Evolutionary conservation across 768 basidiomycete genomes (phyloP).

Genomic region (Collybia sp.): DNA sequence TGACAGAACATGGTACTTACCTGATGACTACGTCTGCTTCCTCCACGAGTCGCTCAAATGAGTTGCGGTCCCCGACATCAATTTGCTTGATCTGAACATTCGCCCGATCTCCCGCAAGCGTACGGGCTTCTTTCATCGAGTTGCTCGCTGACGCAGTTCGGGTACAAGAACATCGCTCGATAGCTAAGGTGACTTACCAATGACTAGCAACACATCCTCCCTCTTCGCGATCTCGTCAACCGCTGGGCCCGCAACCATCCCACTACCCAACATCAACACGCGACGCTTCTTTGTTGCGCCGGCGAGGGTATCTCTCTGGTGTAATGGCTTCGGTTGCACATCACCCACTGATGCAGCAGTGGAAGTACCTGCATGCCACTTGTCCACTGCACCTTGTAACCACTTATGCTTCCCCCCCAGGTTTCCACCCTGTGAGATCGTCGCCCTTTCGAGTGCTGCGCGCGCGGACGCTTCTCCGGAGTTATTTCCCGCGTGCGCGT

Average conservation of each 20-base stretch:
- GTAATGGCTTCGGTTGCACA: not conserved
- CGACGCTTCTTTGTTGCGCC: slow-evolving; percentile 42
- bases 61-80: slow-evolving; percentile 48
- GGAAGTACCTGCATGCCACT: slow-evolving; percentile 25
- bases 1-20: slow-evolving; percentile 29
- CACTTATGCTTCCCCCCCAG: slow-evolving; percentile 51
- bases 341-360: not conserved
- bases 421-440: slow-evolving; percentile 56
- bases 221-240: slow-evolving; percentile 67
- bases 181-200: slow-evolving; percentile 53
- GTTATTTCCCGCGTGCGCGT: slow-evolving; percentile 26
- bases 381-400: slow-evolving; percentile 49
- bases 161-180: slow-evolving; percentile 5
- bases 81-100: slow-evolving; percentile 55
- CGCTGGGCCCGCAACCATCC: slow-evolving; percentile 93
- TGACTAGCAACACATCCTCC: slow-evolving; percentile 60
- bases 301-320: slow-evolving; percentile 2
- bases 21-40: slow-evolving; percentile 81
- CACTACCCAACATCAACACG: slow-evolving; percentile 82
- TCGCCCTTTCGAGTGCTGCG: slow-evolving; percentile 61
- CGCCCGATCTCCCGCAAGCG: slow-evolving; percentile 35
- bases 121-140: slow-evolving; percentile 50
- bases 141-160: slow-evolving; percentile 59
- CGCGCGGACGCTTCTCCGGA: slow-evolving; percentile 16
- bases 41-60: slow-evolving; percentile 47